Conservation (phyloP, 768 basidiomycete genomes). For the Trametes punicea region DNA sequence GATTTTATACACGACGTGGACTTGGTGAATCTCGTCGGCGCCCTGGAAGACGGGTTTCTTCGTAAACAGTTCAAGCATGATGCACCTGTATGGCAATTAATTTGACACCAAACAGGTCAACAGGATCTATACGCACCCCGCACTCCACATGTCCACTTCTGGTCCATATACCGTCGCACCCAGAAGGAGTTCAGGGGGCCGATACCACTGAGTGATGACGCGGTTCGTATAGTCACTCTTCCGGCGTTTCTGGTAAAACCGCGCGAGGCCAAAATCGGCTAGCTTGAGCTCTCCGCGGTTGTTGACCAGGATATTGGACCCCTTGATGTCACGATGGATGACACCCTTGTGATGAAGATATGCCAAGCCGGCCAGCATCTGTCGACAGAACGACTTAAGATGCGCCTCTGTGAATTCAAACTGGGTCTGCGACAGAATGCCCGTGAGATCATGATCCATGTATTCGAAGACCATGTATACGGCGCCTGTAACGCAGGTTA, state of each 20-base stretch:
- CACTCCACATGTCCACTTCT: constrained; percentile 99
- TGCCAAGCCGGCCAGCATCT: constrained; percentile 92
- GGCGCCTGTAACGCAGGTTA: constrained; percentile 52
- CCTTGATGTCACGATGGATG: constrained; percentile 98
- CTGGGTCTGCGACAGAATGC: constrained; percentile 86
- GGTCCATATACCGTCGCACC: constrained; percentile 96
- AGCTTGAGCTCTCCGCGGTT: constrained; percentile 91
- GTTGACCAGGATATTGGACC: constrained; percentile 95
- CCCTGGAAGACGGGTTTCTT: constrained; percentile 98
- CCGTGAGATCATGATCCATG: constrained; percentile 98
- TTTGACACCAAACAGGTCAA: not conserved
- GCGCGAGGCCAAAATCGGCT: constrained; percentile 94
- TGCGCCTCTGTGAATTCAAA: constrained; percentile 83
- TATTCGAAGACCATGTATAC: constrained; percentile 99
- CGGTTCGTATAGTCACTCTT: constrained; percentile 97
- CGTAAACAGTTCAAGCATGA: constrained; percentile 96
- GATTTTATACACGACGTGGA: constrained; percentile 88
- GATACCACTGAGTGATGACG: constrained; percentile 98
- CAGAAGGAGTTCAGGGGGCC: constrained; percentile 91
- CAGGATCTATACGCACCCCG: constrained; percentile 59
- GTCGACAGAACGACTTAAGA: constrained; percentile 91
- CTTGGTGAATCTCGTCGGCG: constrained; percentile 94
- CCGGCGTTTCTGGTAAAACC: constrained; percentile 91
- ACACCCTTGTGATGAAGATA: constrained; percentile 96
- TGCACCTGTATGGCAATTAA: constrained; percentile 60